phyloP scores from a whole-genome alignment of 345 rosid genomes.

The Brassica cretica region DNA sequence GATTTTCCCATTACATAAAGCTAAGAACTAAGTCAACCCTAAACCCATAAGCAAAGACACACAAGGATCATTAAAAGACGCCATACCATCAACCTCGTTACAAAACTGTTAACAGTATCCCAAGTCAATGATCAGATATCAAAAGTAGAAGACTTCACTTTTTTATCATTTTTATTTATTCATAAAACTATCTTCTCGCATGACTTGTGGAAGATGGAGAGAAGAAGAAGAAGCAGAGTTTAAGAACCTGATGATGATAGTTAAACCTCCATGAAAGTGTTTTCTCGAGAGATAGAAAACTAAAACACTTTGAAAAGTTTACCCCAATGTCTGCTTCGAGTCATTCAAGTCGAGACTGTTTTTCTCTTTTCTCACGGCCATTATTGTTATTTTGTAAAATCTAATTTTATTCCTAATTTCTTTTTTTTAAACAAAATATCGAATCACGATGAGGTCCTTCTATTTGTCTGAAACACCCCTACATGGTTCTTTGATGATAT shows the following conservation, averaged over 20 bases:
- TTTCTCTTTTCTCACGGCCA: constrained; percentile 2
- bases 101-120: not conserved
- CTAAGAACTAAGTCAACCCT: constrained; percentile 35
- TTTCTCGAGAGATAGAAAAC: constrained; percentile 33
- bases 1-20: constrained; percentile 14
- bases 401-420: too few relatives aligned
- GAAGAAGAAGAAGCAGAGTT: constrained; percentile 5
- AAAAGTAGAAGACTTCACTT: constrained; percentile 8
- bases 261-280: constrained; percentile 39
- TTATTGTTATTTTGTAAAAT: constrained; percentile 26
- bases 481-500: not conserved
- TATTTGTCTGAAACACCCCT: not conserved
- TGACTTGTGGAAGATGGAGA: constrained; percentile 22
- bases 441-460: constrained; percentile 34
- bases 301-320: constrained; percentile 40
- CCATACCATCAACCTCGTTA: constrained; percentile 9
- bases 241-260: constrained; percentile 34
- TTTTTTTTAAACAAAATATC: too few relatives aligned
- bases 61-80: constrained; percentile 16
- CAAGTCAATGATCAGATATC: constrained; percentile 19
- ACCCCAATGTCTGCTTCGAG: constrained; percentile 25
- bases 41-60: not conserved
- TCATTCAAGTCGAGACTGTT: constrained; percentile 37
- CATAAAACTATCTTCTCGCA: constrained; percentile 15
- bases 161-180: not conserved